Conservation (phyloP, 139 green algal species). For the Chlamydomonas applanata region DNA sequence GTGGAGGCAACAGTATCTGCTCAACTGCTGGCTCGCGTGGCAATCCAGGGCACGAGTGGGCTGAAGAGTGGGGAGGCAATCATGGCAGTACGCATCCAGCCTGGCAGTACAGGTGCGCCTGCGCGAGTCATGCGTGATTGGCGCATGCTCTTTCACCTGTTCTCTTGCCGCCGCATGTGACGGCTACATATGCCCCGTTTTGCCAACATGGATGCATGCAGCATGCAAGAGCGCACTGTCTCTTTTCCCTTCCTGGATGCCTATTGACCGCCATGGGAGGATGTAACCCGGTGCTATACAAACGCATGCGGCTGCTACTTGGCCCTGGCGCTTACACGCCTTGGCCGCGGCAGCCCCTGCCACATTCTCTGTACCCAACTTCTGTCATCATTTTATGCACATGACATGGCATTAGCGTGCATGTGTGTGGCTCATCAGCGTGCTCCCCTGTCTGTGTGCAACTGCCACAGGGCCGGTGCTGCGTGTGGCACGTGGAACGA, state of each 20-base stretch:
- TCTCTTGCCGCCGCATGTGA: too few species aligned
- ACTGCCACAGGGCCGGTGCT: slow-evolving; percentile 27
- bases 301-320: slow-evolving; percentile 8
- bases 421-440: neutral
- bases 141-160: too few species aligned
- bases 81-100: slow-evolving; percentile 2
- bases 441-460: neutral
- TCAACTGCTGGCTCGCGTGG: slow-evolving; percentile 36
- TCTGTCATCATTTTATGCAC: neutral
- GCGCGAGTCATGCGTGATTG: too few species aligned
- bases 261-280: slow-evolving; percentile 11
- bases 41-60: slow-evolving; percentile 17
- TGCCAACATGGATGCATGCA: too few species aligned
- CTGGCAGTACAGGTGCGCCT: neutral
- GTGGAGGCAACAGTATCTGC: slow-evolving; percentile 3
- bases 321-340: neutral
- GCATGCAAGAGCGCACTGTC: slow-evolving; percentile 12
- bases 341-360: neutral
- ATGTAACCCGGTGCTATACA: slow-evolving; percentile 37
- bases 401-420: neutral
- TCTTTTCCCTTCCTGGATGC: slow-evolving; percentile 39
- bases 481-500: slow-evolving; percentile 43
- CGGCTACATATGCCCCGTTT: too few species aligned
- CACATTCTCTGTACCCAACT: neutral
- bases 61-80: neutral